Evolutionary conservation across 768 basidiomycete species (phyloP), one percentile per base, ranked within the genome.

Genomic region (Infundibulicybe gibba): DNA sequence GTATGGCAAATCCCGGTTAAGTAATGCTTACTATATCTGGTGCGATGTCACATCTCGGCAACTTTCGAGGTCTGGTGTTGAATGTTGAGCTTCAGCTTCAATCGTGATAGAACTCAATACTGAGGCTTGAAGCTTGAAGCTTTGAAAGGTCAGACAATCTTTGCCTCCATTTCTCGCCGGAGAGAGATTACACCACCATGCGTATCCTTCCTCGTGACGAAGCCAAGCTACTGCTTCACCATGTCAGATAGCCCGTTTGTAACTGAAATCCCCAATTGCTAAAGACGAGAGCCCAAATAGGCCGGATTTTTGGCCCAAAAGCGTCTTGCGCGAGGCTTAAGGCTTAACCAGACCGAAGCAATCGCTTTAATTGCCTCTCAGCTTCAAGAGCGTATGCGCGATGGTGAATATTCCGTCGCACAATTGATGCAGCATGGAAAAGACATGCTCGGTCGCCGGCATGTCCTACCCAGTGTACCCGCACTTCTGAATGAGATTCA

Each of bases 341-440:
- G 77, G 45, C 79, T 98, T 45, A 98, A 98, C 66, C 69, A 83
- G 51, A 79, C 89, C 3, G 97, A 99, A 67, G 86, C 94, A 0
- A 79, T 84, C 12, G 94, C 91, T 2, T 78, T 99, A 8, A 93
- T 99, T 53, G 85, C 93, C 2, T 82, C 81, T n/a, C 88, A 91
- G 56, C 79, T 97, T 1, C 95, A 98, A 56, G 95, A 97, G 63
- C 80, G 83, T 41, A 95, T 97, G 56, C 77, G 97, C 9, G 97
- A 98, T 87, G 95, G 94, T 3, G 61, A 66, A 13, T 77, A 93
- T 61, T 81, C 83, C 0, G 94, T 98, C 8, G 77, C 90, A 0
- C 81, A 97, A 51, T 69, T 99, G n/a, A 95, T 95, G 94, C 83
- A 91, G 41, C 73, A 88, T 56, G 97, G 97, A 6, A 97, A 94